Base-by-base conservation (phyloP, 768 basidiomycete species). In the Panaeolus cyanescens region DNA sequence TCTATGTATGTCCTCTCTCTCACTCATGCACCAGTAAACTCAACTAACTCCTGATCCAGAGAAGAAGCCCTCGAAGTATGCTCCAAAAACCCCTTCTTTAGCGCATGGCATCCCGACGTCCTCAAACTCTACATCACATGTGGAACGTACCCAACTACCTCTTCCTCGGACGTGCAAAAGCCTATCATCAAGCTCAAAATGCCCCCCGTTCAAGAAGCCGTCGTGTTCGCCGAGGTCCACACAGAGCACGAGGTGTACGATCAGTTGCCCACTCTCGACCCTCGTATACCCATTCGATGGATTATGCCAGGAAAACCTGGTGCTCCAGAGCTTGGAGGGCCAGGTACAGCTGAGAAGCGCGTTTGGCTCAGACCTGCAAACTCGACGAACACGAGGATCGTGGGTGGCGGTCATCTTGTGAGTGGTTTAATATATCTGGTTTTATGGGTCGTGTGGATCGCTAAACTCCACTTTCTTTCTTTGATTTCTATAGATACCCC, bases 101-200 rank as follows among this genome's bases (percentile, higher is more conserved):
- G 68, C 1, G 74, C 79, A 1, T 93, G 92, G 92, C 79, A 92
- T 67, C 84, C 87, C 0, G 81, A 77, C 0, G 86, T 84, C 3
- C 77, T 94, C 25, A 73, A 77, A 40, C 58, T 77, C 22, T 93
- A 92, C 68, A 74, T 91, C 58, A 80, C 88, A 32, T 79, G 84
- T 62, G 90, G 81, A 2, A 73, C 90, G 6, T 77, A 79, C 62
- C 74, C 65, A 33, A 73, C 61, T 55, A 71, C 56, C 2, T n/a
- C n/a, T n/a, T n/a, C n/a, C n/a, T n/a, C n/a, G n/a, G 72, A 75
- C 42, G 66, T n/a, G 72, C 30, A 36, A 65, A 4, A 67, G 15
- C 79, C 81, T 0, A 74, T 76, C 1, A 80, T 86, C 10, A 77
- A 70, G 50, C 82, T 93, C 40, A 93, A 92, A 72, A 91, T 83